Evolutionary conservation across 1,284 basidiomycete species (phyloP).

Genomic region (Sanghuangporus sanghuang): DNA sequence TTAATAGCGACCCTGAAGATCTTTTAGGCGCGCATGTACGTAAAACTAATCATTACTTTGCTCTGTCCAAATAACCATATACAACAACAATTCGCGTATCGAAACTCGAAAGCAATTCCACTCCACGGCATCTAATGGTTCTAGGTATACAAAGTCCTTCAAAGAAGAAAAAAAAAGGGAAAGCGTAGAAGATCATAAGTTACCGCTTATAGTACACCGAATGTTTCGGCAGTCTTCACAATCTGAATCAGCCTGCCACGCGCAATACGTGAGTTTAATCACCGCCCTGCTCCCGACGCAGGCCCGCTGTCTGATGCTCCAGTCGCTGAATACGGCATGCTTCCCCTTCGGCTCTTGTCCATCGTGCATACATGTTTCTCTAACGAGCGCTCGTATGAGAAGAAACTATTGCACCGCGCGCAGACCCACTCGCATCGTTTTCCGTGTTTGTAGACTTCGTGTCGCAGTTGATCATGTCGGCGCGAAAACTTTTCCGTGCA

Average conservation of each 20-base stretch:
- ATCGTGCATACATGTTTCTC: conserved; percentile 18
- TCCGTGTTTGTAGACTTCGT: conserved; percentile 20
- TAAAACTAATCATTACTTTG: not conserved
- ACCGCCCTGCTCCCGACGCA: conserved; percentile 8
- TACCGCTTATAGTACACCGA: not conserved
- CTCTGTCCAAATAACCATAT: not conserved
- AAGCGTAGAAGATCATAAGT: conserved; percentile 2
- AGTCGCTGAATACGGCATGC: conserved; percentile 5
- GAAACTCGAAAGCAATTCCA: not conserved
- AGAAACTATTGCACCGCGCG: conserved; percentile 17
- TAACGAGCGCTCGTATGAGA: conserved; percentile 20
- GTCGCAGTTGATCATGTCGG: conserved; percentile 19
- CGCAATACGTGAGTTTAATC: not conserved
- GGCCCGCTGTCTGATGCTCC: not conserved
- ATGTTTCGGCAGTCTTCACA: not conserved
- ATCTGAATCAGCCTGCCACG: not conserved
- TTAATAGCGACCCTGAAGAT: not conserved
- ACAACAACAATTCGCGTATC: not conserved
- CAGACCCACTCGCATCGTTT: conserved; percentile 20
- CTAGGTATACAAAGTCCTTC: not conserved
- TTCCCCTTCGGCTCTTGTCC: conserved; percentile 18
- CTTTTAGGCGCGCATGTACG: not conserved
- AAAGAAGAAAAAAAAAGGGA: not conserved
- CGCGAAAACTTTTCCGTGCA: conserved; percentile 20
- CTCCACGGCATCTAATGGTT: not conserved